Evolutionary conservation across 2,329 filamentous ascomycete genomes (phyloP).

Genomic region (Dothiorella sarmentorum): DNA sequence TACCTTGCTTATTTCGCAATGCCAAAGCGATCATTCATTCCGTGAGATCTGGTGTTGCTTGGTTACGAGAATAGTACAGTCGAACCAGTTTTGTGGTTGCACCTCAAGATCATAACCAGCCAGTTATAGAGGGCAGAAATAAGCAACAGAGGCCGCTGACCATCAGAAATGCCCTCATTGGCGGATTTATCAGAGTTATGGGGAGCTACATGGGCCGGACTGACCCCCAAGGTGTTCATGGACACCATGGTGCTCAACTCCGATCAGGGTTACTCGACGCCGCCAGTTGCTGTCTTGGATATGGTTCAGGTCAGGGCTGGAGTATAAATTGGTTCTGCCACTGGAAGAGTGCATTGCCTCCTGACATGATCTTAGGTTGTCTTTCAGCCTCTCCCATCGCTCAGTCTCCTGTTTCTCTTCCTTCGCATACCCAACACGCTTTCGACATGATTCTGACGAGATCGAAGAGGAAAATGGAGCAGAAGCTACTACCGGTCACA

Average conservation of each 20-base stretch:
- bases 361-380: too few relatives aligned
- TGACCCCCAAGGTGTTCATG: constrained; percentile 5
- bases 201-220: background rate
- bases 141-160: constrained; percentile 1
- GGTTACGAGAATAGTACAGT: background rate
- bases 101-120: background rate
- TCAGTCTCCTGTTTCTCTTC: background rate
- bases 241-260: constrained; percentile 11
- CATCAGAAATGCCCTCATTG: background rate
- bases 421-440: background rate
- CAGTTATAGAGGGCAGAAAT: background rate
- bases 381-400: background rate
- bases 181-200: background rate
- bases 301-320: background rate
- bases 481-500: constrained; percentile 53
- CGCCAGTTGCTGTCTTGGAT: background rate
- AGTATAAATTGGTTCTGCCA: background rate
- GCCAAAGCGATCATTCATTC: too few relatives aligned
- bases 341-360: background rate
- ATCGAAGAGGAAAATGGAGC: constrained; percentile 17
- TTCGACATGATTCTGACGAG: background rate
- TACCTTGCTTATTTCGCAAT: too few relatives aligned
- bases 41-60: background rate
- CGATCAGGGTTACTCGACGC: background rate
- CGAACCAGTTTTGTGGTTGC: background rate